phyloP scores from a whole-genome alignment of 805 yeast genomes.

The Nakazawaea ishiwadae region DNA sequence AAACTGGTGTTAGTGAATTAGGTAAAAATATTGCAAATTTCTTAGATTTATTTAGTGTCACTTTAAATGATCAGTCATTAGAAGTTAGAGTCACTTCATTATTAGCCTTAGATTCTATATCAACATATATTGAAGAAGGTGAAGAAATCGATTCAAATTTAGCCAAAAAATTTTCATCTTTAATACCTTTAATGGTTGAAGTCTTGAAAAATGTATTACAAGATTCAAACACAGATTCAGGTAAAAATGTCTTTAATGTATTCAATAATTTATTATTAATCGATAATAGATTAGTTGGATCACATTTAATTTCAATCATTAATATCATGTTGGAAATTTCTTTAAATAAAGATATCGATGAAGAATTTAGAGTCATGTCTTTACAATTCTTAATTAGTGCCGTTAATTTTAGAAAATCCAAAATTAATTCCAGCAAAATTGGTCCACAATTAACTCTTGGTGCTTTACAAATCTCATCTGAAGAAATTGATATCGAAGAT shows the following conservation, averaged over 20 bases:
- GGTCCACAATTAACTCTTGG: conserved; percentile 76
- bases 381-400: conserved; percentile 79
- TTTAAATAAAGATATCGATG: conserved; percentile 59
- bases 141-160: conserved; percentile 39
- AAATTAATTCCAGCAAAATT: conserved; percentile 71
- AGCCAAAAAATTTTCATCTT: conserved; percentile 49
- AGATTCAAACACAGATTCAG: conserved; percentile 65
- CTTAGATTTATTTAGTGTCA: conserved; percentile 62
- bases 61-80: conserved; percentile 61
- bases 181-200: conserved; percentile 76
- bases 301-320: conserved; percentile 62
- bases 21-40: conserved; percentile 59
- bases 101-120: conserved; percentile 69
- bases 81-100: conserved; percentile 82
- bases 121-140: conserved; percentile 62
- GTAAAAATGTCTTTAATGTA: conserved; percentile 75
- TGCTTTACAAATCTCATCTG: conserved; percentile 74
- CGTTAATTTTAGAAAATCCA: conserved; percentile 74
- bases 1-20: conserved; percentile 58
- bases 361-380: conserved; percentile 79
- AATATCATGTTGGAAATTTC: conserved; percentile 76
- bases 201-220: conserved; percentile 73
- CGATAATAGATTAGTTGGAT: conserved; percentile 77
- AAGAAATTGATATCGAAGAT: conserved; percentile 67
- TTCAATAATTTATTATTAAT: conserved; percentile 74